Evolutionary conservation across 495 filamentous ascomycete species (phyloP), one percentile per base, ranked within the genome.

Genomic region (Chlorociboria aeruginascens): DNA sequence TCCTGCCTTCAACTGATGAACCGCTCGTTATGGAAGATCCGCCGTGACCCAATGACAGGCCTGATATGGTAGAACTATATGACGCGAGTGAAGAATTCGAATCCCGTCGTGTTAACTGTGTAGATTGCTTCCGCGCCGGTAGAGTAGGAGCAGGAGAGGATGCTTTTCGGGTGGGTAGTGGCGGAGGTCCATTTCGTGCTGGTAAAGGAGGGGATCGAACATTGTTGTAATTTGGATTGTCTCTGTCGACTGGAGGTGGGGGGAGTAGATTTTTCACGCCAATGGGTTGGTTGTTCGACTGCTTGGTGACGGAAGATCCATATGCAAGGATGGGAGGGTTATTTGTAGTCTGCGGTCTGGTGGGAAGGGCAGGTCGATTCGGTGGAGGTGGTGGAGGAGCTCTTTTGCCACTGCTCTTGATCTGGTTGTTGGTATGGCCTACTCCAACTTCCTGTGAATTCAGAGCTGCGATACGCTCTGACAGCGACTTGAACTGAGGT

Each of bases 391-490:
- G 63, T 38, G 72, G 71, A 41, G 72, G 71, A 34, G 71, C 57
- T 43, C 66, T 60, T 56, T 69, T 73, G 40, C 60, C 59, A 14
- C 50, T 57, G 39, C 61, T 55, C 10, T 44, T 43, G 16, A 8
- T 9, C n/a, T n/a, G 45, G 31, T 37, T 65, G 56, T 61, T 71
- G 69, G 50, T 73, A 74, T 59, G 69, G 40, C 70, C 69, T 20
- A 43, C 46, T 17, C 41, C 53, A 17, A 56, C 56, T 12, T 50
- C 54, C 16, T 55, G 43, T 43, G 42, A 32, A 49, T 76, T 78
- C 43, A 78, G 59, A 40, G 74, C 74, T 13, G 72, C 73, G 32
- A 76, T 78, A 42, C 74, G 66, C 57, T 73, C 71, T 1, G 66
- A 63, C n/a, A 78, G 67, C 14, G 72, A 66, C 40, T 61, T 72